Evolutionary conservation across 371 early-diverging fungal species (phyloP), one percentile per base, ranked within the genome.

Genomic region (Rhizomucor miehei): DNA sequence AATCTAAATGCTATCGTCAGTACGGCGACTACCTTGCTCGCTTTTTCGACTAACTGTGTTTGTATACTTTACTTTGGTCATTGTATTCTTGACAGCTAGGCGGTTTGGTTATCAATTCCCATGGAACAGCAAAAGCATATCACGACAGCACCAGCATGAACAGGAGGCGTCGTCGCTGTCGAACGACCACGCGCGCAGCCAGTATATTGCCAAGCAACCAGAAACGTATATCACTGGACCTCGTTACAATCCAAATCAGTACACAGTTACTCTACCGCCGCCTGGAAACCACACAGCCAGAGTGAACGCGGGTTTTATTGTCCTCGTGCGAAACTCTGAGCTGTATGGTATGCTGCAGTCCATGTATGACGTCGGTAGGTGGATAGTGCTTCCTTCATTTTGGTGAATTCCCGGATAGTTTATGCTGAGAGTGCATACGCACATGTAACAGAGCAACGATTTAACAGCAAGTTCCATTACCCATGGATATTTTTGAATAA

Each of bases 401-500:
- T 19, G 24, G 10, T 2, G 25, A 48, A 14, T 5, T 17, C 17
- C 35, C 36, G 17, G 0, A 49, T 35, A 13, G 8, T 25, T 9
- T 25, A 35, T 6, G 23, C 24, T 8, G 20, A 8, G 9, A 44
- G 45, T 54, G 9, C 41, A 45, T 23, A 20, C 19, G 11, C 19
- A 35, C 46, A 21, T 0, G 3, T 23, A 61, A 73, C 89, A 54
- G 94, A 95, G 65, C 73, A 83, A 38, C 71, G 78, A 52, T 93
- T 90, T 65, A 94, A 94, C 65, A 63, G 63, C 44, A 79, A 82
- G 43, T 90, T 81, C 62, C 65, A 78, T 48, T 94, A 94, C 65
- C 94, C 94, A 11, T 94, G 92, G 74, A 75, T 94, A 0, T 84
- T 87, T 49, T 59, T 89, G 19, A 89, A 88, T 59, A 84, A 94